Evolutionary conservation across 768 basidiomycete genomes (phyloP), one percentile per base, ranked within the genome.

Genomic region (Lepiota subincarnata): DNA sequence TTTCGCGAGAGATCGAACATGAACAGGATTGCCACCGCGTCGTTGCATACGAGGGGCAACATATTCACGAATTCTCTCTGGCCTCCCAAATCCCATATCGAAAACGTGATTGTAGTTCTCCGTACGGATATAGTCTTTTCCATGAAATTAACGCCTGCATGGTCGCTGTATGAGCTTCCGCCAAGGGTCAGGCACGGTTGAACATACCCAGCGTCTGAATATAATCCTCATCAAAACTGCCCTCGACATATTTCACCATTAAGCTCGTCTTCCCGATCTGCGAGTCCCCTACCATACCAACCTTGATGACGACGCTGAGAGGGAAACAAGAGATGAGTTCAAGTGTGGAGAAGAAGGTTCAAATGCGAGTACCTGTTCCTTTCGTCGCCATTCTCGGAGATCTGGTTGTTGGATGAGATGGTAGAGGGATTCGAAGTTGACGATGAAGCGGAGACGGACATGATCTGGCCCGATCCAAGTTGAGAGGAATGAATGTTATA

Each of bases 211-310:
- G 86, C 74, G 96, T 98, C 82, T 98, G 96, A 69, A 99, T 98
- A 75, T 98, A 98, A 70, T 98, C 96, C 77, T 96, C 94, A 72
- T 97, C 94, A 70, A 96, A 97, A 72, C 89, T 92, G 48, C 96
- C 96, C 75, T 99, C 96, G 56, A 98, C 95, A 66, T 98, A 98
- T 75, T 98, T 98, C 71, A 98, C 95, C 96, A 98, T 98, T 68
- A 98, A 78, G 72, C 91, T 93, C 59, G 96, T 98, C 81, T 98
- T 98, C 62, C 96, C 95, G 66, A 98, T 98, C 77, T 98, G 96
- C 65, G 93, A 94, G 76, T 99, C 96, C 46, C 97, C 97, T 43
- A 99, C 93, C 96, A 99, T 99, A 53, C 96, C 96, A 47, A 99
- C 96, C 71, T 99, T 98, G 70, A 97, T 90, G 49, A 96, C 93